Percentiles rank a stretch among this genome's conserved stretches.
Evolutionary conservation across 129 eudicot genomes (phyloP).

Genomic region (Helichrysum umbraculigerum): DNA sequence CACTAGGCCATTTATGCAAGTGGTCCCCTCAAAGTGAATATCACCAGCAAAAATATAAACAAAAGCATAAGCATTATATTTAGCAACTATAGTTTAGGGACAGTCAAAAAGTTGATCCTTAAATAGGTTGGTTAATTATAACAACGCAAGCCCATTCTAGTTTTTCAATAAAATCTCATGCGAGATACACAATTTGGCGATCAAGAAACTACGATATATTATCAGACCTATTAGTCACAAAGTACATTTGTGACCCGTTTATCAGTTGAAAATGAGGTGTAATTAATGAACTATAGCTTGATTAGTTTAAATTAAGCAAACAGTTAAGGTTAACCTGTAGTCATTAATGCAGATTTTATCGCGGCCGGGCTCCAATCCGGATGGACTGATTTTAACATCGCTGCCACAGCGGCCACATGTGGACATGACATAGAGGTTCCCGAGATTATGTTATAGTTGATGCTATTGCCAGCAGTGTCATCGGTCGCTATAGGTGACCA

Average conservation of each 20-base stretch:
- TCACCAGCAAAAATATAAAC: too few species aligned
- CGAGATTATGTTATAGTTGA: constrained; percentile 51
- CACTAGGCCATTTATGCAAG: too few species aligned
- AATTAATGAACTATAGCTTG: neutral
- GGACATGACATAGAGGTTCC: constrained; percentile 83
- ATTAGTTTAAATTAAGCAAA: neutral
- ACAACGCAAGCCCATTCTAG: neutral
- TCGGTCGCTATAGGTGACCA: constrained; percentile 61
- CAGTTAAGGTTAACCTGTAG: constrained; percentile 41
- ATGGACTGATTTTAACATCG: constrained; percentile 48
- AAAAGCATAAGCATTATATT: too few species aligned
- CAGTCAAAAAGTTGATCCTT: too few species aligned
- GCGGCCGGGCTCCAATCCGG: constrained; percentile 68
- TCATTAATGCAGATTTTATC: constrained; percentile 73
- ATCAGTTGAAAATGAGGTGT: neutral
- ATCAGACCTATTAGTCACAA: neutral
- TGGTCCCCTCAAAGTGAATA: too few species aligned
- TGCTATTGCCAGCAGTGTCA: constrained; percentile 35
- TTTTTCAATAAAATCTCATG: too few species aligned
- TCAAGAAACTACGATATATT: neutral
- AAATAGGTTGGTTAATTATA: too few species aligned
- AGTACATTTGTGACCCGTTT: neutral
- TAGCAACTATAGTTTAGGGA: neutral
- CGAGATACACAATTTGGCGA: too few species aligned
- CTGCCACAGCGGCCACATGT: constrained; percentile 56